These are phyloP conservation scores for Tylopilus sp. DNA, from an alignment of 768 basidiomycete genomes.

Conservation along the genomic window DNA sequence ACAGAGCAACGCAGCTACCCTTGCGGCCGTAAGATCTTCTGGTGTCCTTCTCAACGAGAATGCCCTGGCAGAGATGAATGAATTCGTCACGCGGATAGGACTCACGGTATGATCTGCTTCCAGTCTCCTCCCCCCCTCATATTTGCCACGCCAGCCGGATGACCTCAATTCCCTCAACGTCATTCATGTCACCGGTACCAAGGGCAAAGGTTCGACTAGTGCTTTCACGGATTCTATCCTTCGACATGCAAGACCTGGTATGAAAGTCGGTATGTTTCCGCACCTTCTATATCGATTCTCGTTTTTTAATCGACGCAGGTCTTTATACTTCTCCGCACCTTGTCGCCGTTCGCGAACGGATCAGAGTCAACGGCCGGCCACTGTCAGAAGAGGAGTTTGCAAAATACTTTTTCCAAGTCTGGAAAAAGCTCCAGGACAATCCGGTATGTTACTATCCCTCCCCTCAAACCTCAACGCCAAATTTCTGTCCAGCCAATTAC, in stretches of 20 bases:
- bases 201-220: slow-evolving; percentile 96
- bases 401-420: slow-evolving; percentile 93
- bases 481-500: slow-evolving; percentile 38
- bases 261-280: slow-evolving; percentile 69
- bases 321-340: slow-evolving; percentile 97
- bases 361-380: slow-evolving; percentile 88
- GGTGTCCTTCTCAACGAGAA: slow-evolving; percentile 50
- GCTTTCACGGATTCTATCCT: slow-evolving; percentile 90
- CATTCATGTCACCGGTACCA: slow-evolving; percentile 95
- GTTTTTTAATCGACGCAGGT: slow-evolving; percentile 43
- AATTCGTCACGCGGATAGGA: slow-evolving; percentile 84
- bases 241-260: slow-evolving; percentile 64
- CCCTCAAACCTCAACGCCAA: not conserved
- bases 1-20: slow-evolving; percentile 90
- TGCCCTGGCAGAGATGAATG: slow-evolving; percentile 86
- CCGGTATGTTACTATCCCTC: slow-evolving; percentile 40
- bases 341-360: slow-evolving; percentile 92
- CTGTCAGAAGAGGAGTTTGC: slow-evolving; percentile 87
- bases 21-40: slow-evolving; percentile 78
- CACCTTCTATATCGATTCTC: not conserved
- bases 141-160: slow-evolving; percentile 49
- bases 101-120: slow-evolving; percentile 58
- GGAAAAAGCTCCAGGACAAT: slow-evolving; percentile 77
- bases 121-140: slow-evolving; percentile 11
- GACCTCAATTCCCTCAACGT: slow-evolving; percentile 89